These are phyloP conservation scores for Calonectria hongkongensis DNA, from an alignment of 2,329 filamentous ascomycete species.

Conservation along the genomic window DNA sequence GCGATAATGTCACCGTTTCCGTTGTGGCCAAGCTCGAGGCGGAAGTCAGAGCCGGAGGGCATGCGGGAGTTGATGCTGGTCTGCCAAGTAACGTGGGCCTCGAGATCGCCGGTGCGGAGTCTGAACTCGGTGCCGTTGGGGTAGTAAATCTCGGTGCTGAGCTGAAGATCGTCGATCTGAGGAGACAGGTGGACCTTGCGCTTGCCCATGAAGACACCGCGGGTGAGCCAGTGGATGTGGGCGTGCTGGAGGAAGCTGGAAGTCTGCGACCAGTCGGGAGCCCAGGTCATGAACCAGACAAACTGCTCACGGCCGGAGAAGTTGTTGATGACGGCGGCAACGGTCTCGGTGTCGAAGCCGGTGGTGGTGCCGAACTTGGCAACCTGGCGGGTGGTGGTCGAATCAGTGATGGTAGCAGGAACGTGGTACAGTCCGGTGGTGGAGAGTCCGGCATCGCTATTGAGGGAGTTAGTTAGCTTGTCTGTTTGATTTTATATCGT, in stretches of 20 bases:
- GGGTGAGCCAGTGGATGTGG: constrained; percentile 47
- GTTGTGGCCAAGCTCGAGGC: constrained; percentile 45
- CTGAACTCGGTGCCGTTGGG: constrained; percentile 42
- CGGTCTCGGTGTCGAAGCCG: constrained; percentile 37
- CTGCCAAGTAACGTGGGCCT: constrained; percentile 44
- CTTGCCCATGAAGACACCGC: constrained; percentile 45
- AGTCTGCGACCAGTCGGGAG: constrained; percentile 46
- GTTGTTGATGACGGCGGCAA: constrained; percentile 44
- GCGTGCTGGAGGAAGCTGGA: constrained; percentile 44
- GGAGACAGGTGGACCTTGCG: constrained; percentile 43
- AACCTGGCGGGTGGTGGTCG: constrained; percentile 37
- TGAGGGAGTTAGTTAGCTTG: not conserved
- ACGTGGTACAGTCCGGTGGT: constrained; percentile 45
- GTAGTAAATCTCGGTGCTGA: constrained; percentile 43
- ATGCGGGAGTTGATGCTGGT: constrained; percentile 40
- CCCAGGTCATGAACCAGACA: constrained; percentile 49
- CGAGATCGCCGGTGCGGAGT: constrained; percentile 43
- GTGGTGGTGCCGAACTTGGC: constrained; percentile 43
- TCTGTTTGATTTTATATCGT: too few species aligned
- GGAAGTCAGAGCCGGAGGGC: constrained; percentile 40
- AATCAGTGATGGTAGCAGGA: constrained; percentile 39
- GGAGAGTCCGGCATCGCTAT: constrained; percentile 37
- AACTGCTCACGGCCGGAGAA: constrained; percentile 46
- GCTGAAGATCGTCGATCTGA: constrained; percentile 44
- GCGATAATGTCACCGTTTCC: constrained; percentile 47